Conservation (phyloP, 768 basidiomycete species). For the Russula foetens region DNA sequence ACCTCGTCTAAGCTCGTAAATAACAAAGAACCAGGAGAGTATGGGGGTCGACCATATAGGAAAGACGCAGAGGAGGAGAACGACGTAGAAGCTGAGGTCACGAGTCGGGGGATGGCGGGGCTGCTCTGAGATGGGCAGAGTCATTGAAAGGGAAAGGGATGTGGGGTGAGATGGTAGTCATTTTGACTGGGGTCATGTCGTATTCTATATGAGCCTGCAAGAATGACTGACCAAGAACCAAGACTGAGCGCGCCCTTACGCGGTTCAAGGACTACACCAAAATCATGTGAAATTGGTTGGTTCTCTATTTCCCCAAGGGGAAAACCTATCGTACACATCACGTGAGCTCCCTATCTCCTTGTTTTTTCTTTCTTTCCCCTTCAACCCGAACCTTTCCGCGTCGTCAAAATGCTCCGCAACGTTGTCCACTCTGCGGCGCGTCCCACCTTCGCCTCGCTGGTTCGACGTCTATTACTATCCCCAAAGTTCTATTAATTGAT, state of each 20-base stretch:
- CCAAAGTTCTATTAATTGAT: conserved; percentile 9
- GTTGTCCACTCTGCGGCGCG: conserved; percentile 46
- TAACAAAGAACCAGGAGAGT: conserved; percentile 55
- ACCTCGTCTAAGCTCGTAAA: conserved; percentile 38
- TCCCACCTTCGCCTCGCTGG: conserved; percentile 43
- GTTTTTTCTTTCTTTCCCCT: no score
- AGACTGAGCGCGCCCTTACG: no score
- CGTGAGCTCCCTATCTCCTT: not conserved
- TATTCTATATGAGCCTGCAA: not conserved
- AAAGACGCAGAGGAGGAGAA: conserved; percentile 45
- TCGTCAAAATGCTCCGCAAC: conserved; percentile 47
- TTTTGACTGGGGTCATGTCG: not conserved
- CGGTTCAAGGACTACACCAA: no score
- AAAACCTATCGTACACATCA: not conserved
- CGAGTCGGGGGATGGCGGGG: conserved; percentile 34
- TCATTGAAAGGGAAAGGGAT: not conserved
- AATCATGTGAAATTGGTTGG: conserved; percentile 33
- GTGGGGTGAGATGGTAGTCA: not conserved
- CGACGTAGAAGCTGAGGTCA: conserved; percentile 47
- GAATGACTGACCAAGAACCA: conserved; percentile 8
- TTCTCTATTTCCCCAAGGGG: not conserved
- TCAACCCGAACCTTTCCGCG: not conserved
- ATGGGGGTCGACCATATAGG: conserved; percentile 61
- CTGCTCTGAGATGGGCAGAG: conserved; percentile 22
- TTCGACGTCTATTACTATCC: conserved; percentile 29